Evolutionary conservation across 495 filamentous ascomycete species (phyloP).

Genomic region (Penicillium canariense): DNA sequence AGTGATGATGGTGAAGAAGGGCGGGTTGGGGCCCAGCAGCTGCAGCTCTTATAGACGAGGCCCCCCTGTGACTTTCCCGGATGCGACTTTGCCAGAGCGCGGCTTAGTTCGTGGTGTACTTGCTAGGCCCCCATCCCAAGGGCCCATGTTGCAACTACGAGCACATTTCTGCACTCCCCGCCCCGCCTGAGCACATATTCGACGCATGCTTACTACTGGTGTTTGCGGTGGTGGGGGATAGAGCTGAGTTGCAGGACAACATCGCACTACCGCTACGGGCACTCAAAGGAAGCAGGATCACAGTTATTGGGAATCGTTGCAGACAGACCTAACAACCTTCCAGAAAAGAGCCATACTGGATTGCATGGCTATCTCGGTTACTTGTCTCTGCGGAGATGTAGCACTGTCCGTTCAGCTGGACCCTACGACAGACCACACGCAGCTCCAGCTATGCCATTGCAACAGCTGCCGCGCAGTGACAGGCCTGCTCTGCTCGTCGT

Average conservation of each 20-base stretch:
- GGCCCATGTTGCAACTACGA: constrained; percentile 13
- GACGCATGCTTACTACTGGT: constrained; percentile 5
- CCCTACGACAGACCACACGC: constrained; percentile 22
- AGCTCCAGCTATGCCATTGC: constrained; percentile 63
- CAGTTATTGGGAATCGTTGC: background rate
- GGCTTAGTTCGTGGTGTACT: too few relatives aligned
- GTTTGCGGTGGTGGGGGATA: too few relatives aligned
- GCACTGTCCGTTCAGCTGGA: constrained; percentile 42
- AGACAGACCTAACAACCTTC: too few relatives aligned
- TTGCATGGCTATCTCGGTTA: constrained; percentile 28
- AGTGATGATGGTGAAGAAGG: background rate
- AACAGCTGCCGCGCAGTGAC: constrained; percentile 55
- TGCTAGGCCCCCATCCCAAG: too few relatives aligned
- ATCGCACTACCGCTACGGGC: background rate
- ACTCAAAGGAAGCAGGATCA: background rate
- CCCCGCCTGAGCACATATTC: constrained; percentile 31
- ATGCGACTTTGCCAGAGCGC: background rate
- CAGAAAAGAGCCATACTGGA: background rate
- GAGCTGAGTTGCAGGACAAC: too few relatives aligned
- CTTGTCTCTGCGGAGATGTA: constrained; percentile 57
- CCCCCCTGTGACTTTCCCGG: constrained; percentile 26
- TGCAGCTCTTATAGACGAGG: constrained; percentile 17
- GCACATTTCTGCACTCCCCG: constrained; percentile 28
- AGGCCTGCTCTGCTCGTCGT: constrained; percentile 57
- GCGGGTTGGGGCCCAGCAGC: background rate